phyloP scores from a whole-genome alignment of 352 stramenopile genomes.

The Phytophthora foliorum region DNA sequence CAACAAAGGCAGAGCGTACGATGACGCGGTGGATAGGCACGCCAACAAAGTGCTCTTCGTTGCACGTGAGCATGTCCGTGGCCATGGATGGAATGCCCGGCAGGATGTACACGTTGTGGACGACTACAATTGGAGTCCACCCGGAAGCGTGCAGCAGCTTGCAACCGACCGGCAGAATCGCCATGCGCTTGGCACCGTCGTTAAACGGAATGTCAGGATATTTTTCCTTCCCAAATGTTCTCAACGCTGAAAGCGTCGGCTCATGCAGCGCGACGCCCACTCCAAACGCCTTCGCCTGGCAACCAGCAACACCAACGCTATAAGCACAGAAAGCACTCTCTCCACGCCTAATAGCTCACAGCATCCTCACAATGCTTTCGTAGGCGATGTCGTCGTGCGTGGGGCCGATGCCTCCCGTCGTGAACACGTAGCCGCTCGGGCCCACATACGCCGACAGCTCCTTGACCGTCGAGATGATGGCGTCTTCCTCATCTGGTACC shows the following conservation, averaged over 20 bases:
- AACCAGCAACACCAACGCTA: not conserved
- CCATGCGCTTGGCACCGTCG: slow-evolving; percentile 79
- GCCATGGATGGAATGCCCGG: slow-evolving; percentile 82
- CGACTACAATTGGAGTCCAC: slow-evolving; percentile 75
- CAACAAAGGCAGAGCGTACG: slow-evolving; percentile 40
- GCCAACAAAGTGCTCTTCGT: slow-evolving; percentile 80
- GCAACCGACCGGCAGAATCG: slow-evolving; percentile 63
- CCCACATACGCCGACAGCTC: slow-evolving; percentile 82
- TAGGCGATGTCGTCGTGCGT: slow-evolving; percentile 93
- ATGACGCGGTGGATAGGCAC: slow-evolving; percentile 81
- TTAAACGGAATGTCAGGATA: slow-evolving; percentile 65
- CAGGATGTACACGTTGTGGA: slow-evolving; percentile 87
- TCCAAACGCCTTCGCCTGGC: slow-evolving; percentile 72
- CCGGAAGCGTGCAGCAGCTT: slow-evolving; percentile 54
- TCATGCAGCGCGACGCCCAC: slow-evolving; percentile 70
- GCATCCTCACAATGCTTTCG: slow-evolving; percentile 64
- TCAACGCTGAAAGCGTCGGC: slow-evolving; percentile 64
- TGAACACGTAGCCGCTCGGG: slow-evolving; percentile 83
- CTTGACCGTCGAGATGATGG: slow-evolving; percentile 79
- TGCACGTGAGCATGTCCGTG: slow-evolving; percentile 79
- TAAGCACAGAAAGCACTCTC: not conserved
- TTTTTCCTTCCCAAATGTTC: slow-evolving; percentile 58
- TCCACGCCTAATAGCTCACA: not conserved
- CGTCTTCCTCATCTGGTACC: slow-evolving; percentile 83
- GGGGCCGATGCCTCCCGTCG: slow-evolving; percentile 87